Conservation (phyloP, 768 basidiomycete genomes). For the Pleurotus citrinopileatus region DNA sequence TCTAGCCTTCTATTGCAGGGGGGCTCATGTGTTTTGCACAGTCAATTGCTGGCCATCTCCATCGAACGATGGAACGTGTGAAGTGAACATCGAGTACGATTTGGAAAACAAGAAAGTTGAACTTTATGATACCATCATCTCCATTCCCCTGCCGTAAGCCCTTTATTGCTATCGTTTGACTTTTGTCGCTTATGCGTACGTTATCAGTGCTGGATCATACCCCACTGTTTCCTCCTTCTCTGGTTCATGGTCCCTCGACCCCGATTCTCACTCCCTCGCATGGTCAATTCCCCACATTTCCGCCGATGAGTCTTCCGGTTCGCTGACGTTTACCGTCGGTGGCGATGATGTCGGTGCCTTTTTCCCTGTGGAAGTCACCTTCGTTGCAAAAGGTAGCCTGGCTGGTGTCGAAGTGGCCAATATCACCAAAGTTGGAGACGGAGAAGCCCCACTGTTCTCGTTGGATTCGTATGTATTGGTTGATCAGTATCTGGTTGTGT, state of each 20-base stretch:
- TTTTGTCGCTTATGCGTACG: background rate
- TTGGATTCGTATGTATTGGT: constrained; percentile 50
- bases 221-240: constrained; percentile 77
- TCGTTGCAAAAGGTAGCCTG: constrained; percentile 78
- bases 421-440: constrained; percentile 52
- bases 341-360: constrained; percentile 82
- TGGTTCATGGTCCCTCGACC: constrained; percentile 82
- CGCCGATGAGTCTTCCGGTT: constrained; percentile 64
- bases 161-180: background rate
- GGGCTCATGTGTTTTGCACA: constrained; percentile 28
- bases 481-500: constrained; percentile 60
- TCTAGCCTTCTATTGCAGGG: constrained; percentile 8
- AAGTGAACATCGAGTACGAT: constrained; percentile 97
- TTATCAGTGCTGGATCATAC: constrained; percentile 69
- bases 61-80: constrained; percentile 87
- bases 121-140: constrained; percentile 82
- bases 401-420: constrained; percentile 68
- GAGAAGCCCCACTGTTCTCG: constrained; percentile 40
- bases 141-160: constrained; percentile 90
- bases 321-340: constrained; percentile 86
- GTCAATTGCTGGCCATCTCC: constrained; percentile 98
- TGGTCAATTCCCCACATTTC: constrained; percentile 80
- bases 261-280: constrained; percentile 74
- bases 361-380: constrained; percentile 89
- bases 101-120: constrained; percentile 82